A percentile compares a stretch with the other conserved stretches of the same genome.
Conservation (phyloP, 2,329 filamentous ascomycete genomes). For the Fusarium odoratissimum region DNA sequence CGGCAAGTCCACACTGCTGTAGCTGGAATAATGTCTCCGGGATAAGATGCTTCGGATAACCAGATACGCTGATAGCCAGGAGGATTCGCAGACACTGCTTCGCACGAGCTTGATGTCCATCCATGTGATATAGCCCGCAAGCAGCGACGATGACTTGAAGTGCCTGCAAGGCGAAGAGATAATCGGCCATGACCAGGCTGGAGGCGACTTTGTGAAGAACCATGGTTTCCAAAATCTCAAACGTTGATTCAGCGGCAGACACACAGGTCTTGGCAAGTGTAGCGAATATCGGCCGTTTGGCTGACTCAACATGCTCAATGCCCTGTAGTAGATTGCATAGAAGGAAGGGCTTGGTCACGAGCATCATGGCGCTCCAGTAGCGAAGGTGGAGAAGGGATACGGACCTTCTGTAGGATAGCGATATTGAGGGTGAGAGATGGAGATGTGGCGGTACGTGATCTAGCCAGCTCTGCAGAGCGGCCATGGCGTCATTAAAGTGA, state of each 20-base stretch:
- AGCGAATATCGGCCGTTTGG: background rate
- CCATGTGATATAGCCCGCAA: background rate
- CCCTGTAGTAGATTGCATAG: background rate
- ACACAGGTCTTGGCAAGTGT: background rate
- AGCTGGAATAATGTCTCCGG: background rate
- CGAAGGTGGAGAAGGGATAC: background rate
- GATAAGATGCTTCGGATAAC: background rate
- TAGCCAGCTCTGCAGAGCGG: rapidly evolving
- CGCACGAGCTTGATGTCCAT: background rate
- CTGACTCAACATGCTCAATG: background rate
- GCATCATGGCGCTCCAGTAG: background rate
- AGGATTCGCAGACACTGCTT: background rate
- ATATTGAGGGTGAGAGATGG: background rate
- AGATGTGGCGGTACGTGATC: background rate
- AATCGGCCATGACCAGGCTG: background rate
- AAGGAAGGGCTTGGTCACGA: background rate
- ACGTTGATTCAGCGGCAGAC: background rate
- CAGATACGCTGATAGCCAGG: background rate
- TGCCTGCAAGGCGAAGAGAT: background rate
- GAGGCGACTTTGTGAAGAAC: rapidly evolving
- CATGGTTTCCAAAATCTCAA: background rate
- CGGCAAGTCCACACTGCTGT: background rate
- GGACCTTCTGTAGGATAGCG: background rate
- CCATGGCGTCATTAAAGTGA: background rate
- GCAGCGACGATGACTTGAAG: background rate